These are phyloP conservation scores for Acer saccharum DNA, from an alignment of 345 rosid species.

Conservation along the genomic window DNA sequence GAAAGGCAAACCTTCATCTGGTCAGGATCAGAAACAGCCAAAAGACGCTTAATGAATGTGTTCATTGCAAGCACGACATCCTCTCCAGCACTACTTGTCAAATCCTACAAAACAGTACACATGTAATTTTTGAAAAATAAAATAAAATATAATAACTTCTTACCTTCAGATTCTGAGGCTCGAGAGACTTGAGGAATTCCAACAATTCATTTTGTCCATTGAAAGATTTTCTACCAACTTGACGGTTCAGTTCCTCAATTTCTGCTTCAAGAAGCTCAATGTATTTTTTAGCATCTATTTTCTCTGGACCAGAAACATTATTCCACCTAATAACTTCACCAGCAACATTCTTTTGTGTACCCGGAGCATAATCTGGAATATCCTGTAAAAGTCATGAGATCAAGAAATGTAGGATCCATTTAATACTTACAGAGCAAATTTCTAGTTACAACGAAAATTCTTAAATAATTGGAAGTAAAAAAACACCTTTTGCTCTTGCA, in stretches of 20 bases:
- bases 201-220: slow-evolving; percentile 78
- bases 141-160: slow-evolving; percentile 15
- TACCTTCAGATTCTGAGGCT: slow-evolving; percentile 96
- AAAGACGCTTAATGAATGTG: slow-evolving; percentile 87
- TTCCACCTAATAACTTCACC: slow-evolving; percentile 97
- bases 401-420: neutral
- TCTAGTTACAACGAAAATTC: neutral
- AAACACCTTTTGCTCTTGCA: slow-evolving; percentile 58
- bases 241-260: slow-evolving; percentile 82
- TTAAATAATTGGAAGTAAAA: neutral
- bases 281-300: slow-evolving; percentile 84
- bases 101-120: slow-evolving; percentile 55
- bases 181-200: slow-evolving; percentile 88
- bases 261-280: slow-evolving; percentile 95
- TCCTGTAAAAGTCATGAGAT: slow-evolving; percentile 43
- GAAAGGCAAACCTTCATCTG: slow-evolving; percentile 76
- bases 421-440: neutral
- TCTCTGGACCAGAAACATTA: slow-evolving; percentile 84
- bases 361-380: slow-evolving; percentile 80
- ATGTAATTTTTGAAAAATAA: slow-evolving; percentile 11
- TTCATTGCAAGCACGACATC: slow-evolving; percentile 94
- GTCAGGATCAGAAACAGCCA: slow-evolving; percentile 76
- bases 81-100: slow-evolving; percentile 94
- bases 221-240: slow-evolving; percentile 67
- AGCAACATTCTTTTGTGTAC: slow-evolving; percentile 89